These are phyloP conservation scores for Fusarium algeriense DNA, from an alignment of 2,329 filamentous ascomycete genomes.

Conservation along the genomic window DNA sequence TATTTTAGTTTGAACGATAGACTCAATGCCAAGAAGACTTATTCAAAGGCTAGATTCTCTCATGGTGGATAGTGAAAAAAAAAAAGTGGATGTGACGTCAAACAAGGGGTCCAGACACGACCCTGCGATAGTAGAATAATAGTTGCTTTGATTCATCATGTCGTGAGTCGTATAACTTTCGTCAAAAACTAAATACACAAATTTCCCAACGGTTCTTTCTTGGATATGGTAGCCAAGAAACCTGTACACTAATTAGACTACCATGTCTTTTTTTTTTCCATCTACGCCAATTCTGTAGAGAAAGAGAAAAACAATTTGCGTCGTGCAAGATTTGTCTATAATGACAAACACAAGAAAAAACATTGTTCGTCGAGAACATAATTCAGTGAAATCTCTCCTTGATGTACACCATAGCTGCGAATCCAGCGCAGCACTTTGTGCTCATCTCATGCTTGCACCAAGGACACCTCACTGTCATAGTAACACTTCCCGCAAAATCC, in stretches of 20 bases:
- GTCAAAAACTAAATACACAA: conserved; percentile 36
- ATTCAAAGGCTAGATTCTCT: conserved; percentile 5
- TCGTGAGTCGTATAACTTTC: conserved; percentile 43
- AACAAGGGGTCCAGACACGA: conserved; percentile 9
- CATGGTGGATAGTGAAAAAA: conserved; percentile 5
- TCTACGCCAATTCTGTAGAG: conserved; percentile 5
- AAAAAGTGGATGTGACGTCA: conserved; percentile 40
- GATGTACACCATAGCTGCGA: conserved; percentile 74
- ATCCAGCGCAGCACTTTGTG: conserved; percentile 75
- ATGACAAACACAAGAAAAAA: background rate
- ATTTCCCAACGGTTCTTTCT: conserved; percentile 17
- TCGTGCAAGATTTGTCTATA: conserved; percentile 32
- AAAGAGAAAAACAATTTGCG: conserved; percentile 32
- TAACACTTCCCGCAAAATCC: conserved; percentile 68
- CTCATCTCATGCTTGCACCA: conserved; percentile 81
- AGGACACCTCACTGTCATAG: conserved; percentile 74
- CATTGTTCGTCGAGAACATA: background rate
- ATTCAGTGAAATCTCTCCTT: conserved; percentile 70
- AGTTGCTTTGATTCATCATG: conserved; percentile 28
- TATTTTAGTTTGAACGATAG: conserved; percentile 17
- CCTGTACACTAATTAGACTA: conserved; percentile 11
- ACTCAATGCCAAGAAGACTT: conserved; percentile 18
- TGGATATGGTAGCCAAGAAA: conserved; percentile 14
- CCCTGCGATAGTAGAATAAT: background rate
- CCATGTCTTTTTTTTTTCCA: conserved; percentile 12